A percentile compares a stretch with the other conserved stretches of the same genome.
Evolutionary conservation across 306 rosid genomes (phyloP).

Genomic region (Corylus americana): DNA sequence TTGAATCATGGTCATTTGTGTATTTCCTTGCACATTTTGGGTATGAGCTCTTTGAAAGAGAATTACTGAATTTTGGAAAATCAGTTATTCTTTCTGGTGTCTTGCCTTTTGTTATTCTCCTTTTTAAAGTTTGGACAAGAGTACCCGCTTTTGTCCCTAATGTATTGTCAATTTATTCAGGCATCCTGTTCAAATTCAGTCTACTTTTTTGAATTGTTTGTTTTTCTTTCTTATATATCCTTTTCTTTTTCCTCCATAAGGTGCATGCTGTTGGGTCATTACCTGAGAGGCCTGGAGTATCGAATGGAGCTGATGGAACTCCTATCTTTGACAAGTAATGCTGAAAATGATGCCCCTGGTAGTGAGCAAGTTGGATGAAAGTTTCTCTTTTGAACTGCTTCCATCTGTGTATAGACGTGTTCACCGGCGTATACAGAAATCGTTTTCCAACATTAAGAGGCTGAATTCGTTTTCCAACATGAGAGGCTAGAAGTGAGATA

Average conservation of each 20-base stretch:
- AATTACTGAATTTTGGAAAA: neutral
- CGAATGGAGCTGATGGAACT: slow-evolving; percentile 77
- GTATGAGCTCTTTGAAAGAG: neutral
- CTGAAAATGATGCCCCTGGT: slow-evolving; percentile 42
- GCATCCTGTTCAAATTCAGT: neutral
- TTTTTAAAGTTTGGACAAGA: neutral
- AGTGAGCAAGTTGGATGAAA: slow-evolving; percentile 42
- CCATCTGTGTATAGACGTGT: slow-evolving; percentile 39
- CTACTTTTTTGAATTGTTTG: neutral
- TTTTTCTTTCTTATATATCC: neutral
- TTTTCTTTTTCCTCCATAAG: slow-evolving; percentile 25
- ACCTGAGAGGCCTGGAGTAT: slow-evolving; percentile 86
- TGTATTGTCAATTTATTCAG: neutral
- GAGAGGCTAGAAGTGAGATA: neutral
- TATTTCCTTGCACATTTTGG: neutral
- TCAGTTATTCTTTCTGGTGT: neutral
- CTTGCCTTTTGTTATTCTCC: neutral
- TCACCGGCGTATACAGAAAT: neutral
- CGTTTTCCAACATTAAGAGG: slow-evolving; percentile 1
- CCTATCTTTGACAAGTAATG: slow-evolving; percentile 50
- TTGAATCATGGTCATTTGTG: neutral
- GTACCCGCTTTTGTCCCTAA: neutral
- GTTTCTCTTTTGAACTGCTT: slow-evolving; percentile 30
- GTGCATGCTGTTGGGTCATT: slow-evolving; percentile 95
- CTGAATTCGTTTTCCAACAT: neutral